Evolutionary conservation across 2,329 filamentous ascomycete species (phyloP), one percentile per base, ranked within the genome.

Genomic region (Verticillium dahliae): DNA sequence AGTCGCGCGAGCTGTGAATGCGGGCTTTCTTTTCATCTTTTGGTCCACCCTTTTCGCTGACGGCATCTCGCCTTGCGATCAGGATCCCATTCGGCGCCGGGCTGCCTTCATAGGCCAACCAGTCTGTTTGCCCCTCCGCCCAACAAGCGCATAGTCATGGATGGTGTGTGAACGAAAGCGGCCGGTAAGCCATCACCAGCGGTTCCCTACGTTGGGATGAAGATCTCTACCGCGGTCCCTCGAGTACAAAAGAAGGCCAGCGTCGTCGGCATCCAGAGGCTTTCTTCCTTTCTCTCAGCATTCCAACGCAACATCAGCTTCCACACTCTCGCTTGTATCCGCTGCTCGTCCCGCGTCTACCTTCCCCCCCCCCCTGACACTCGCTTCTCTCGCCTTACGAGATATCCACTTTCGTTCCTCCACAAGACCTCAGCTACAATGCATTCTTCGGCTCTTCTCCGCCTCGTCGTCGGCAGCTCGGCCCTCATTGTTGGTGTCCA

Each of bases 401-500:
- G n/a, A 27, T 22, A 6, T 9, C 45, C 45, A 50, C 57, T 34
- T 35, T 60, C 59, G 57, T 59, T 38, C 38, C 54, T 38, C 38
- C 38, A 34, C 50, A n/a, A 55, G 10, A 2, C 11, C 39, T 9
- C 55, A 13, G n/a, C n/a, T 14, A 56, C 13, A 10, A 64, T 64
- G 62, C 38, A 56, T 18, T 59, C 60, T 9, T 15, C 45, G n/a
- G 45, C 45, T 50, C 45, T 50, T 18, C 45, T 58, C 5, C 31
- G 15, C 45, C 33, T 64, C 38, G 37, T 64, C 18, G 58, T 50
- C 27, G 61, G 58, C 3, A 33, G 62, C 56, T 61, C 62, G 9
- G 61, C 58, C 34, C 22, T 62, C 38, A 11, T 64, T 14, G 62
- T 27, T 22, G 50, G 62, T 27, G 61, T 60, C 50, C 60, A 62